Evolutionary conservation across 2,329 filamentous ascomycete species (phyloP).

Genomic region (Penicillium sp.): DNA sequence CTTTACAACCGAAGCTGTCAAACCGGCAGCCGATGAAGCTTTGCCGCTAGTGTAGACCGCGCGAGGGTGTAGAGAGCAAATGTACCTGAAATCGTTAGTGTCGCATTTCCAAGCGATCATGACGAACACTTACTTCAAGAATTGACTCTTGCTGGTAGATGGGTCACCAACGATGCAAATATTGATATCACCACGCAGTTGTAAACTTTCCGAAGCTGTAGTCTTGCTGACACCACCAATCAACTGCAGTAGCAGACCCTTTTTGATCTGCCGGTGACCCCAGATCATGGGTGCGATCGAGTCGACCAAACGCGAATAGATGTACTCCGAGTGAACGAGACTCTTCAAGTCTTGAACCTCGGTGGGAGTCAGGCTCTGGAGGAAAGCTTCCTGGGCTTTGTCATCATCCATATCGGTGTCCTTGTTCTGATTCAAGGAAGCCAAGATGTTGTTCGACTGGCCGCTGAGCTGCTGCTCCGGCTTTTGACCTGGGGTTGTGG

Average conservation of each 20-base stretch:
- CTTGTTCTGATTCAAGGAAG: constrained; percentile 68
- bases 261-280: constrained; percentile 95
- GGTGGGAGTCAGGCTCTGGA: constrained; percentile 74
- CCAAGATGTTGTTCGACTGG: constrained; percentile 77
- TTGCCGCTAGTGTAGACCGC: constrained; percentile 98
- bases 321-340: constrained; percentile 94
- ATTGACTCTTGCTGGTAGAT: constrained; percentile 95
- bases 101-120: neutral
- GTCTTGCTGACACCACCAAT: constrained; percentile 93
- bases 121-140: constrained; percentile 61
- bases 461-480: constrained; percentile 63
- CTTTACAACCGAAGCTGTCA: constrained; percentile 94
- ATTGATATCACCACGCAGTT: constrained; percentile 93
- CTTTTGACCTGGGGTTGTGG: constrained; percentile 68
- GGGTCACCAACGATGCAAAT: constrained; percentile 98
- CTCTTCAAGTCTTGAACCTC: constrained; percentile 88
- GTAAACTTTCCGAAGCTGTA: constrained; percentile 82
- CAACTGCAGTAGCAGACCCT: constrained; percentile 85
- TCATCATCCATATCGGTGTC: constrained; percentile 70
- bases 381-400: constrained; percentile 77
- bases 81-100: constrained; percentile 51
- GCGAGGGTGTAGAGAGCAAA: constrained; percentile 92
- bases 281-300: constrained; percentile 96
- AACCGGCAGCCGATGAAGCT: constrained; percentile 91
- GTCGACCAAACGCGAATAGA: constrained; percentile 86